Base-by-base conservation (phyloP, 2,329 filamentous ascomycete species). In the Dactylellina haptotyla region DNA sequence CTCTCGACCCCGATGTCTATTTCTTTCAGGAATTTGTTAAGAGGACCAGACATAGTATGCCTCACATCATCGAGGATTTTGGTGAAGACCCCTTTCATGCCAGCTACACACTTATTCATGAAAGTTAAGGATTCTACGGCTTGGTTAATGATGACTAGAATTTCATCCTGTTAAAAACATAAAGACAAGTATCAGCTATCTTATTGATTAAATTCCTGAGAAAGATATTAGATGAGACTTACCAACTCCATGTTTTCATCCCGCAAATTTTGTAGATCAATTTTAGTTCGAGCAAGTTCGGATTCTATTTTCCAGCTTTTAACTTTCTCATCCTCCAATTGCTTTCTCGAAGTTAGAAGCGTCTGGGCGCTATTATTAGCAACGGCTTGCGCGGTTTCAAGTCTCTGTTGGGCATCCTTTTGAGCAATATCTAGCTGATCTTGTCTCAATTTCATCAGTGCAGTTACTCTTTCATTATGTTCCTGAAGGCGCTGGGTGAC, bases 81-180 rank as follows among this genome's bases (percentile, higher is more conserved):
- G 3, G 48, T 54, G 20, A 54, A 64, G 1, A 64, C 28, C 4
- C 20, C 34, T 20, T 54, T 56, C 18, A 64, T 43, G 12, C 46
- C 53, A 18, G 41, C 53, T 10, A 64, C 41, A 18, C 53, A 56
- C 16, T 30, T 14, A 12, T 64, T 64, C n/a, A 64, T 53, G 12
- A 30, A 45, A 6, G 61, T 30, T 10, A 64, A 28, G 3, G 48
- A 53, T 37, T 23, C 32, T 1, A 64, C 32, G 9, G 48, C 41
- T 10, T 64, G n/a, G 6, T 34, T 43, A 12, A 57, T 57, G n/a
- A 43, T 57, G 3, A 20, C 26, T n/a, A 56, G 34, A 34, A 64
- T 45, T 4, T 10, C 41, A 3, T 18, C 25, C 23, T 64, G 12
- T 43, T 64, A 16, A 39, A 26, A 5, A 50, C n/a, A 62, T 37